These are phyloP conservation scores for Nidularia pulvinata DNA, from an alignment of 768 basidiomycete genomes.

Conservation along the genomic window DNA sequence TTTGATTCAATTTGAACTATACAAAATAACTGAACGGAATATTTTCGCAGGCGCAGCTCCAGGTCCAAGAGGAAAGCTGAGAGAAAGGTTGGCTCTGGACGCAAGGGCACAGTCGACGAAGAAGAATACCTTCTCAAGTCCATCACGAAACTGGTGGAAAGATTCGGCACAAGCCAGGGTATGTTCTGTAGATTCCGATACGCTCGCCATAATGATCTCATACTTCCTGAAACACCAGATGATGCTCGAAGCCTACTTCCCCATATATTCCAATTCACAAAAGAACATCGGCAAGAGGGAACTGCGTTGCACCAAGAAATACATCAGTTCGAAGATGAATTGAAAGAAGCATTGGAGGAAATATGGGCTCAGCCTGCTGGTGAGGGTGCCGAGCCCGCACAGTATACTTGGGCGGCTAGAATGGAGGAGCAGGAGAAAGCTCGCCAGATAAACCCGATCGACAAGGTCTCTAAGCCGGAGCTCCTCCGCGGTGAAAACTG, in stretches of 20 bases:
- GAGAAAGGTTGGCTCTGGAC: slow-evolving; percentile 83
- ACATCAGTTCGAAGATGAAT: slow-evolving; percentile 51
- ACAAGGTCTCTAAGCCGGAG: slow-evolving; percentile 54
- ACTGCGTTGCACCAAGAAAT: slow-evolving; percentile 61
- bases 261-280: slow-evolving; percentile 70
- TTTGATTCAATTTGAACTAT: not conserved
- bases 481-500: slow-evolving; percentile 33
- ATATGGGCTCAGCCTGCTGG: slow-evolving; percentile 57
- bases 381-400: slow-evolving; percentile 18
- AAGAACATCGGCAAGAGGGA: slow-evolving; percentile 71
- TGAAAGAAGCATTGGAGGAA: slow-evolving; percentile 56
- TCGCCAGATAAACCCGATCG: slow-evolving; percentile 44
- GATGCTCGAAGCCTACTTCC: slow-evolving; percentile 73
- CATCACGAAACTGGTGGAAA: slow-evolving; percentile 68
- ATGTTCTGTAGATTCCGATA: slow-evolving; percentile 9
- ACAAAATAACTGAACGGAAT: not conserved
- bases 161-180: slow-evolving; percentile 69
- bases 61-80: slow-evolving; percentile 86
- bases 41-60: slow-evolving; percentile 58
- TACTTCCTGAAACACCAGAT: slow-evolving; percentile 7
- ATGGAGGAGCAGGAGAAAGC: slow-evolving; percentile 55
- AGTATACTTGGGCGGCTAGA: slow-evolving; percentile 44
- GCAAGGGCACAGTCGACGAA: slow-evolving; percentile 95
- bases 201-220: slow-evolving; percentile 1
- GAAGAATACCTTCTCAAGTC: slow-evolving; percentile 92